Base-by-base conservation (phyloP, 2,329 filamentous ascomycete species). In the Ramularia endophylla region DNA sequence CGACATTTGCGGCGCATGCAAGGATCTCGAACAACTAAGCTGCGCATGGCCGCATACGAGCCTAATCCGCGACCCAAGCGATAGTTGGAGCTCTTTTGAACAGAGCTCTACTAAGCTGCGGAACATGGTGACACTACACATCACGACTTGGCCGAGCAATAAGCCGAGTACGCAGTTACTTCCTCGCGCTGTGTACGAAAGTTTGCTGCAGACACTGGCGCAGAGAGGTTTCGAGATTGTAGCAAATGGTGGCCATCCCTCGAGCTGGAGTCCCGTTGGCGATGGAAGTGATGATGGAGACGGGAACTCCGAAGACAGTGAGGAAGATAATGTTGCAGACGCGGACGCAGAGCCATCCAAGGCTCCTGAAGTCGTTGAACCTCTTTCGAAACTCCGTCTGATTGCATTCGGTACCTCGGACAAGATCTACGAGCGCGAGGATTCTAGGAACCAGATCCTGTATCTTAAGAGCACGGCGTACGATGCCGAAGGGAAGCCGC, bases 241-340 rank as follows among this genome's bases (percentile, higher is more conserved):
- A 9, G 41, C 45, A 5, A n/a, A n/a, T n/a, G 47, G 48, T 5
- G 40, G 34, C 3, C 34, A 38, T 8, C 15, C 20, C 12, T n/a
- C 32, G 2, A 20, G 22, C 22, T 25, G 22, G 11, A 11, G 22
- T 25, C 22, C 6, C 22, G 22, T 6, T 25, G 22, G 43, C 3
- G 39, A 46, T 6, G 46, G 45, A 7, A 47, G 48, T 13, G 44
- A 52, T 11, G 52, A 51, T 13, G 53, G 82, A 5, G 84, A 84
- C 2, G 80, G 82, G 0, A 77, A 78, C 1, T 78, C 73, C 2
- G 65, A 72, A 7, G 80, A 85, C n/a, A n/a, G n/a, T n/a, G n/a
- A n/a, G n/a, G n/a, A n/a, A n/a, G n/a, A n/a, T n/a, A n/a, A n/a
- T n/a, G n/a, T n/a, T n/a, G n/a, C n/a, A n/a, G n/a, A n/a, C n/a